A percentile compares a stretch with the other conserved stretches of the same genome.
Conservation (phyloP, 2,329 filamentous ascomycete genomes). For the Bipolaris oryzae region DNA sequence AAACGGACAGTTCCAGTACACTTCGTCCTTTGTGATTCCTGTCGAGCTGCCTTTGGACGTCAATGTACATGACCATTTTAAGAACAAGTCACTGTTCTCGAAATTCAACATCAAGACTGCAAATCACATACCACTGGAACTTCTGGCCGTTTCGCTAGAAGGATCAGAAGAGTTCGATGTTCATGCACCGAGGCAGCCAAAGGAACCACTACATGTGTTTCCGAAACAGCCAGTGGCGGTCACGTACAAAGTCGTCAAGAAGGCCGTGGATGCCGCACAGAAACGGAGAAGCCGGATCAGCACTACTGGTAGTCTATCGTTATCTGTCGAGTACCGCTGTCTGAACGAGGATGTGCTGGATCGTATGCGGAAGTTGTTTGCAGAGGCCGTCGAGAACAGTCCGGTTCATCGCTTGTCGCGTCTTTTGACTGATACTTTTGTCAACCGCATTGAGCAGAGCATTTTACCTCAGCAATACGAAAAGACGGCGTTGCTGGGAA, state of each 20-base stretch:
- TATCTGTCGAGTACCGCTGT: constrained; percentile 77
- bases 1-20: constrained; percentile 68
- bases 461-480: constrained; percentile 59
- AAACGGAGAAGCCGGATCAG: constrained; percentile 30
- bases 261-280: constrained; percentile 41
- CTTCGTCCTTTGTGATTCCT: constrained; percentile 66
- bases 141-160: constrained; percentile 73
- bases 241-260: constrained; percentile 76
- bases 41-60: constrained; percentile 86
- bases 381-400: constrained; percentile 54
- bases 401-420: constrained; percentile 55
- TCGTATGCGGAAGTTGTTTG: constrained; percentile 55
- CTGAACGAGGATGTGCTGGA: constrained; percentile 73
- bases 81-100: constrained; percentile 79
- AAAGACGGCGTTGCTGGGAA: constrained; percentile 59
- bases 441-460: constrained; percentile 53
- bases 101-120: constrained; percentile 90
- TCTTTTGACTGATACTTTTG: constrained; percentile 59
- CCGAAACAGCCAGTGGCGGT: constrained; percentile 80
- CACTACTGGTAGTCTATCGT: constrained; percentile 58
- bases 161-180: constrained; percentile 73
- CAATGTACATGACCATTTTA: constrained; percentile 96
- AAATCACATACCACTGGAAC: constrained; percentile 72
- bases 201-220: constrained; percentile 67
- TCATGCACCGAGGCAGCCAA: constrained; percentile 57